phyloP scores from a whole-genome alignment of 306 rosid genomes.

The Prunus salicina region DNA sequence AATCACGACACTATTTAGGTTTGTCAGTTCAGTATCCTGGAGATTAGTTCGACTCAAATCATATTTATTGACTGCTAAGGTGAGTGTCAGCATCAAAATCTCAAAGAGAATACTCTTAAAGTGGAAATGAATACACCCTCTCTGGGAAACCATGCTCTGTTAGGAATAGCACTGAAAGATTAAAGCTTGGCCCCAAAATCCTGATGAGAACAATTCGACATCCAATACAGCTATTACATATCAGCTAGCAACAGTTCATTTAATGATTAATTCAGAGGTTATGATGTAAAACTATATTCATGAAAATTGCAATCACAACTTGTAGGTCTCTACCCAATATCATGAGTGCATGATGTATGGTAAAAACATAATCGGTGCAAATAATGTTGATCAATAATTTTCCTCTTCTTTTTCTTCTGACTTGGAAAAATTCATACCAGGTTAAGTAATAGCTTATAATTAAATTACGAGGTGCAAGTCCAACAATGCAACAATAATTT shows the following conservation, averaged over 20 bases:
- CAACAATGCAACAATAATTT: background rate
- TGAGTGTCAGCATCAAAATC: background rate
- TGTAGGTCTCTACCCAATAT: background rate
- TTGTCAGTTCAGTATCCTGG: background rate
- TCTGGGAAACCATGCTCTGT: background rate
- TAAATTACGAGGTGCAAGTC: background rate
- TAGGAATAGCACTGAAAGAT: background rate
- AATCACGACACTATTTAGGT: background rate
- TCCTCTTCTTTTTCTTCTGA: background rate
- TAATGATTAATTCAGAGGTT: background rate
- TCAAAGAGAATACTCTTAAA: background rate
- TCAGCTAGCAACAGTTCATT: background rate
- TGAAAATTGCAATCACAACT: background rate
- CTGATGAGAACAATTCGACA: background rate
- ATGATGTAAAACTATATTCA: background rate
- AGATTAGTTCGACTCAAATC: background rate
- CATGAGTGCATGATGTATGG: background rate
- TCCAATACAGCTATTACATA: background rate
- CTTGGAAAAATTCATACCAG: background rate
- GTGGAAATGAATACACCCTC: background rate
- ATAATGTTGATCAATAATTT: background rate
- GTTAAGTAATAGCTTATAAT: background rate
- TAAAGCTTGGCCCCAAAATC: background rate
- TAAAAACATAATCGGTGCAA: background rate
- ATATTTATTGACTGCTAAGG: background rate